Base-by-base conservation (phyloP, 352 stramenopile genomes). In the Blastocystis sp. region DNA sequence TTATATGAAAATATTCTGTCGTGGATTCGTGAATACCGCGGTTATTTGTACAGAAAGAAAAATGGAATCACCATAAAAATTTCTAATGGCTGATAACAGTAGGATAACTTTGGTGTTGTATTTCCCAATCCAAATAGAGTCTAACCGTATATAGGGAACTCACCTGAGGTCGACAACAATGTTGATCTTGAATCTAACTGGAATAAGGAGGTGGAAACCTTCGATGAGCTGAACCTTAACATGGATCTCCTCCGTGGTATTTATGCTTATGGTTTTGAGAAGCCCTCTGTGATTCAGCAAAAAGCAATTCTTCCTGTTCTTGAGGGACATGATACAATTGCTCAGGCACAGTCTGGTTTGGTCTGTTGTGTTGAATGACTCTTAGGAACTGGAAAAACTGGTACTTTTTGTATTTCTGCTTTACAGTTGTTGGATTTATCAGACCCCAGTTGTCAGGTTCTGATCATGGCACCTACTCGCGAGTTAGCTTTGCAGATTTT, bases 201-300 rank as follows among this genome's bases (percentile, higher is more conserved):
- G 96, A 96, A 98, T 90, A 96, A 98, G 92, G 94, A 89, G 55
- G 98, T 98, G 90, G 95, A 98, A 91, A 96, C 94, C 26, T 99
- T 99, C 92, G 97, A 99, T 92, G 95, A 93, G 90, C 99, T 99
- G 96, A 95, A 98, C 47, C 92, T 99, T 73, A 95, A 96, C 64
- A 96, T 98, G 91, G 96, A 98, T 91, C 93, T 99, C 62, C 95
- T 99, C 41, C 94, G 97, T 90, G 98, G 98, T 79, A 99, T 99
- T 91, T 99, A 99, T 93, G 96, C 96, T 18, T 99, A 99, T 93
- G 98, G 98, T 96, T 99, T 99, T 91, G 98, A 99, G 92, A 99
- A 99, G 93, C 98, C 98, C 50, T 99, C 96, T 90, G 97, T 97
- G 66, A 99, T 99, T 93, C 98, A 99, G 93, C 96, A 99, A 93